Percentiles rank a stretch among this genome's conserved stretches.
Evolutionary conservation across 495 filamentous ascomycete genomes (phyloP).

Genomic region (Daldinia bambusicola): DNA sequence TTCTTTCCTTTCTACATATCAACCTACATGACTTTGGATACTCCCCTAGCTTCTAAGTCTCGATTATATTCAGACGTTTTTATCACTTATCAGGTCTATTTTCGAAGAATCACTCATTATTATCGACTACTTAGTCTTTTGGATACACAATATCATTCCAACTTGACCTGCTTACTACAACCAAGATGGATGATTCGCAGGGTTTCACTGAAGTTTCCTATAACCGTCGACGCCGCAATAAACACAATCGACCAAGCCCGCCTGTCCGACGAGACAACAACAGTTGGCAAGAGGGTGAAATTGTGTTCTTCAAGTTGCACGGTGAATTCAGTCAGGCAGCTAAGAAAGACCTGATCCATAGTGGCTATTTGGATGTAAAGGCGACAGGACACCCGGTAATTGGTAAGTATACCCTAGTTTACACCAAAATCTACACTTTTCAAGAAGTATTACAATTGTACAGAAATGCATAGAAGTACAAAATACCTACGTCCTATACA

Average conservation of each 20-base stretch:
- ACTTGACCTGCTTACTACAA: background rate
- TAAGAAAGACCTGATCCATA: constrained; percentile 22
- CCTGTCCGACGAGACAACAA: background rate
- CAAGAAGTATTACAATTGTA: too few species aligned
- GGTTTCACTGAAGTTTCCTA: background rate
- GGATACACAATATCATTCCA: background rate
- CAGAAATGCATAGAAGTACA: too few species aligned
- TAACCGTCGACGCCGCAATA: background rate
- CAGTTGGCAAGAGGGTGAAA: constrained; percentile 45
- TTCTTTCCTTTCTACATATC: too few species aligned
- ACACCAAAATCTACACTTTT: too few species aligned
- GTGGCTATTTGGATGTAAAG: constrained; percentile 23
- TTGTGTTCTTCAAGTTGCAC: constrained; percentile 43
- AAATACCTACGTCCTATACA: too few species aligned
- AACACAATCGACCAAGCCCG: background rate
- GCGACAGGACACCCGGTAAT: constrained; percentile 52
- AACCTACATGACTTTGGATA: background rate
- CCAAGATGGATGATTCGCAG: background rate
- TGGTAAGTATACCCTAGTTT: background rate
- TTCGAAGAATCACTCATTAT: too few species aligned
- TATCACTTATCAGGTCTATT: background rate
- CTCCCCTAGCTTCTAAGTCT: background rate
- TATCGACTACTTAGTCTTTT: background rate
- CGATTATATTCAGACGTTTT: background rate
- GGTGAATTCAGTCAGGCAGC: constrained; percentile 22